Evolutionary conservation across 2,329 filamentous ascomycete genomes (phyloP), one percentile per base, ranked within the genome.

Genomic region (Aspergillus nomiae): DNA sequence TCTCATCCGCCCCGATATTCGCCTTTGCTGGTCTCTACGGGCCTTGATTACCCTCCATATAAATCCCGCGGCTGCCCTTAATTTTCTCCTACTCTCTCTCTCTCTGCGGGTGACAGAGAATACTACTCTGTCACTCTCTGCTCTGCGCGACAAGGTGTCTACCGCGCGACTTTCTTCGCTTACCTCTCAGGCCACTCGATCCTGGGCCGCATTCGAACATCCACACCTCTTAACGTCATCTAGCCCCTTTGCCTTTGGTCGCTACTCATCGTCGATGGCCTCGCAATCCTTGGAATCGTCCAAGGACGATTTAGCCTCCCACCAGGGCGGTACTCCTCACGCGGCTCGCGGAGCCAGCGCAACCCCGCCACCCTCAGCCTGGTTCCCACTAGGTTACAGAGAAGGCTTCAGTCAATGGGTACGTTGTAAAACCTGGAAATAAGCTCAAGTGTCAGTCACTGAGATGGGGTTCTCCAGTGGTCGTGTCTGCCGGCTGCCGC

Each of bases 371-470:
- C 71, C 71, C 57, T 70, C 74, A 32, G 71, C 79, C 38, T 89
- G 86, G 77, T 98, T 99, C 69, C 94, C 95, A 2, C 81, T 98
- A 26, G 90, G 93, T 56, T 97, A 97, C 81, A 95, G 94, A 73
- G 93, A 97, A 63, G 94, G 92, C 19, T 92, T 92, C 66, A 90
- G 86, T 69, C 94, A 98, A 84, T 98, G 95, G 92, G 91, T 92
- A 79, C 67, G 89, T 83, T 30, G 12, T 55, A 56, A 24, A 61
- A 46, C 34, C 45, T 30, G 54, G 59, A 50, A 56, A 50, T 53
- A 10, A 61, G 43, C 36, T 55, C 58, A 28, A 43, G 45, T 63
- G 62, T 61, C 45, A 53, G 60, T 68, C 65, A 65, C 71, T 70
- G 48, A 67, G 60, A 56, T 24, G 16, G 41, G 16, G 41, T 10